Evolutionary conservation across 371 early-diverging fungal species (phyloP), one percentile per base, ranked within the genome.

Genomic region (Mortierella sp.): DNA sequence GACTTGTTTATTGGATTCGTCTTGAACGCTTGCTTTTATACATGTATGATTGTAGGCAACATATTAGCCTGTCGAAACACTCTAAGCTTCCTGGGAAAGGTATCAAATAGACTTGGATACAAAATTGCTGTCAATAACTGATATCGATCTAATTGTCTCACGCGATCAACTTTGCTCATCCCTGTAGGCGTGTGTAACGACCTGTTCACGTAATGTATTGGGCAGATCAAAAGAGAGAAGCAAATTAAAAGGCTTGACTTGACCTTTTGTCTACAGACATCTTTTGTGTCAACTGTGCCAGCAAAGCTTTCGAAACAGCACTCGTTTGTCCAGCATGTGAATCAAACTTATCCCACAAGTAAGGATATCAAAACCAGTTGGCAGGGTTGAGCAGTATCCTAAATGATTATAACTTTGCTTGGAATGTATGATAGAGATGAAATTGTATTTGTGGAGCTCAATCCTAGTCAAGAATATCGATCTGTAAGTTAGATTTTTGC

Each of bases 251-350:
- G 2, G 45, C 23, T 42, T 17, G 8, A 22, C 13, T 13, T 45
- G 31, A 57, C 37, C 2, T 15, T 9, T 17, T 17, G n/a, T n/a
- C 22, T 35, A 13, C 12, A 93, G 93, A 95, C 68, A 90, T 95
- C 7, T 95, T 95, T 83, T 95, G 95, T 76, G 82, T 90, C 19
- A 76, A 71, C 1, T 95, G 95, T 61, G 91, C 94, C 26, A 87
- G 85, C 31, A 78, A 64, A 10, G 67, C 85, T 6, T 94, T 95
- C 68, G 72, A 82, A 8, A 73, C 84, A 31, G 87, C 89, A 15
- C 72, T 91, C 26, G 83, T 89, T 13, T 95, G 95, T 67, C 95
- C 95, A 5, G 94, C 94, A 0, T 95, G 95, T 72, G 87, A 90
- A 45, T 88, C 92, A 9, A 81, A 76, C 13, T 67, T 95, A 22